Base-by-base conservation (phyloP, 176 grass and related monocot genomes). In the Bonia amplexicaulis region DNA sequence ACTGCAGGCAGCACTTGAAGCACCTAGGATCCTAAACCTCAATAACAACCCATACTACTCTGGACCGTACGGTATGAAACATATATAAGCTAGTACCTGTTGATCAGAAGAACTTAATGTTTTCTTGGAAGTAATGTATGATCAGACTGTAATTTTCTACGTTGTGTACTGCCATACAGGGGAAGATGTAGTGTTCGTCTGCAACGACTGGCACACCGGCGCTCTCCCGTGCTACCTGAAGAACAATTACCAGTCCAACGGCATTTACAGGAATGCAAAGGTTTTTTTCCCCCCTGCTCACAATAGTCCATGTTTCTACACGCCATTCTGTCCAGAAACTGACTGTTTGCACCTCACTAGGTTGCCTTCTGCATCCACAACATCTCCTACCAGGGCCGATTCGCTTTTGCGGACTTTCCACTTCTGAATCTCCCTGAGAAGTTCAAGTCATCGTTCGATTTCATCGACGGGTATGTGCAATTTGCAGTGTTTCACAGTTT, bases 361-460 rank as follows among this genome's bases (percentile, higher is more conserved):
- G 93, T 93, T 17, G 91, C 89, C 3, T 98, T 95, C 88, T 98
- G 96, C 91, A 98, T 98, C 91, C 96, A 98, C 89, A 98, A 98
- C 85, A 95, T 98, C 44, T 86, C 91, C 12, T 98, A 98, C 80
- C 96, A 98, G 79, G 96, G 96, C 17, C 85, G 96, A 0, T 98
- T 98, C 64, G 69, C 89, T 20, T 74, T 75, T 20, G 48, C 68
- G 0, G 96, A 98, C 64, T 98, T 76, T 54, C 5, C 76, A 1
- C 55, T 73, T 25, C 89, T 98, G 55, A 95, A 98, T 14, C 96
- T 98, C 31, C 93, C 96, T 0, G 91, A 92, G 26, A 82, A 69
- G 55, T 95, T 98, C 77, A 93, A 76, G 88, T 87, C 95, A 15
- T 94, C 95, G 20, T 97, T 93, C 74, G 89, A 94, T 74, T 97